Evolutionary conservation across 2,329 filamentous ascomycete genomes (phyloP), one percentile per base, ranked within the genome.

Genomic region (Clarireedia hainanense): DNA sequence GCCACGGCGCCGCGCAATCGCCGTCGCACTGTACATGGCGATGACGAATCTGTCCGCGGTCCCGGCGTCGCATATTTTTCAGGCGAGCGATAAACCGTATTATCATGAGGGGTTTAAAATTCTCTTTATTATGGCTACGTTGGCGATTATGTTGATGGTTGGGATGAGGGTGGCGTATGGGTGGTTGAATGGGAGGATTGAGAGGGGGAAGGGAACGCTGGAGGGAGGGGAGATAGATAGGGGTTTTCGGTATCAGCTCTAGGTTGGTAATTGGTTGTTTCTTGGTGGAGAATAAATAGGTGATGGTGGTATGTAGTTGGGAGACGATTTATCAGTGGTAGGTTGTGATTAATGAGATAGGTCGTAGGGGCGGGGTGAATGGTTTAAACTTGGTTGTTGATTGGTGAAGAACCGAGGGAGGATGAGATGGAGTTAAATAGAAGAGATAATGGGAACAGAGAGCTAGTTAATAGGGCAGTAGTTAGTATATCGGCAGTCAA

Each of bases 201-300:
- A 50, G 26, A 23, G 34, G 24, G 52, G 52, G 36, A 55, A 50
- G 24, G 52, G 52, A 5, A 50, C 46, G 14, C n/a, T 54, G 3
- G 52, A 54, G 36, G 52, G 52, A 2, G 45, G 52, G 4, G 52
- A 55, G 37, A 14, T 55, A 10, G 46, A 55, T 50, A 55, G 52
- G 14, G 52, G 46, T 9, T 50, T 55, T 50, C 36, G 52, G 46
- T 55, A 54, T 50, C 52, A 50, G 37, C 36, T 55, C 36, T 55
- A 40, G 37, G 36, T 3, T 6, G 20, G 10, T 20, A 20, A 20
- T 20, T 20, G 2, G 20, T 20, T 20, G 20, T 20, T 20, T 20
- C 20, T 20, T 20, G 20, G 2, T 20, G 20, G 2, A 20, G 20
- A 20, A 20, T 2, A 20, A 20, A 20, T 20, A 20, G 20, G 20